phyloP scores from a whole-genome alignment of 2,329 filamentous ascomycete species.

The Cladophialophora immunda region DNA sequence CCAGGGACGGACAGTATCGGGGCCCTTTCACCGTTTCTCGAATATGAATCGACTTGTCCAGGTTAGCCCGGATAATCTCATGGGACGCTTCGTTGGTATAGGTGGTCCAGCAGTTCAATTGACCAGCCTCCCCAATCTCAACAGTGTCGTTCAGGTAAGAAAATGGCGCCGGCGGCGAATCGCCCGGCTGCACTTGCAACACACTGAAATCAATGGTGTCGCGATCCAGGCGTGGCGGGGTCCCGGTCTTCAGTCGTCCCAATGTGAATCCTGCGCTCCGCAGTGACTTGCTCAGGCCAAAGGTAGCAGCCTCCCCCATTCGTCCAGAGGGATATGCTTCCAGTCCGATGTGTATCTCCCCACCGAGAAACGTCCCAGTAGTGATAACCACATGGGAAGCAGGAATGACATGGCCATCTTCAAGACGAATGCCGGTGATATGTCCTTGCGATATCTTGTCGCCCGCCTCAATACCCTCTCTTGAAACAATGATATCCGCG shows the following conservation, averaged over 20 bases:
- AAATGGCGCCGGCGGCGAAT: slow-evolving; percentile 87
- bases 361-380: slow-evolving; percentile 92
- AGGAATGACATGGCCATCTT: slow-evolving; percentile 83
- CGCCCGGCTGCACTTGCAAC: slow-evolving; percentile 78
- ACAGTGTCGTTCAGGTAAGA: slow-evolving; percentile 87
- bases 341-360: slow-evolving; percentile 94
- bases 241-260: slow-evolving; percentile 93
- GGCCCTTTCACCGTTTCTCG: slow-evolving; percentile 94
- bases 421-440: slow-evolving; percentile 85
- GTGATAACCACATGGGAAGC: slow-evolving; percentile 90
- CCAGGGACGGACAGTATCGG: slow-evolving; percentile 92
- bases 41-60: slow-evolving; percentile 97
- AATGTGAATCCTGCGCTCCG: slow-evolving; percentile 87
- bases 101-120: slow-evolving; percentile 86
- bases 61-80: slow-evolving; percentile 82
- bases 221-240: slow-evolving; percentile 84
- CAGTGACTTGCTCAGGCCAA: slow-evolving; percentile 89
- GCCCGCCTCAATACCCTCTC: slow-evolving; percentile 53
- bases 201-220: slow-evolving; percentile 80
- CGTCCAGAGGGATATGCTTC: slow-evolving; percentile 85
- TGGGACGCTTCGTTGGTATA: slow-evolving; percentile 86
- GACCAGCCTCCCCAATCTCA: slow-evolving; percentile 72
- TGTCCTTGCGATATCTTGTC: slow-evolving; percentile 68
- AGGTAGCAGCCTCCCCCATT: slow-evolving; percentile 92
- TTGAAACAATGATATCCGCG: slow-evolving; percentile 84